Evolutionary conservation across 2,329 filamentous ascomycete species (phyloP), one percentile per base, ranked within the genome.

Genomic region (Colletotrichum orbiculare): DNA sequence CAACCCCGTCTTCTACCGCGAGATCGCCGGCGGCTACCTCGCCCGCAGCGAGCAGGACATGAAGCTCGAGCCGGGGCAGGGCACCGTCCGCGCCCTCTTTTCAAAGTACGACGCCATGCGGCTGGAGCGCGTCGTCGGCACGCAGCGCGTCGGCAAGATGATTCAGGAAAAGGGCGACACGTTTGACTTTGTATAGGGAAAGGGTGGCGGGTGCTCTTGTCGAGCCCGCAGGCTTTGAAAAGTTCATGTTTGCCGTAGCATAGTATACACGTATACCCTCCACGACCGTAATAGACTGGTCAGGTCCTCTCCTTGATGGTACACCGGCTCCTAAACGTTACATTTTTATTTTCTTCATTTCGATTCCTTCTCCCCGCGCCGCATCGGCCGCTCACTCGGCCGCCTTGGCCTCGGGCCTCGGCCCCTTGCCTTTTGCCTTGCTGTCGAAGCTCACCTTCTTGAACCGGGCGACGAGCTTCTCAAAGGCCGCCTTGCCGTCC

Each of bases 101-200:
- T 95, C 92, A 8, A 94, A 89, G 76, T 97, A 94, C 84, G 96
- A 99, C 80, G 87, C 89, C 11, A 81, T 98, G 80, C 94, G 92
- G 81, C 78, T 98, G 71, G 96, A 99, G 82, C 86, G 96, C 62
- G 82, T 98, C 43, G 94, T 94, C 2, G 96, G 96, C 1, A 92
- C 86, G 2, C 87, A 91, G 79, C 87, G 96, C 67, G 89, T 96
- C 7, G 89, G 88, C 13, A 92, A 89, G 75, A 96, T 99, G 93
- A 82, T 97, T 61, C 86, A 85, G 67, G 93, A 96, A 71, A 89
- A 87, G 73, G 90, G 89, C 4, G 95, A 98, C 85, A 96, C 92
- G 1, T 99, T 98, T 86, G 94, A 97, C 74, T 98, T 98, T 83
- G 84, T 97, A 67, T 97, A 86, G 73, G 68, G 42, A 33, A 59